Percentiles rank a stretch among this genome's conserved stretches.
Conservation (phyloP, 305 asterid species). For the Withania somnifera region DNA sequence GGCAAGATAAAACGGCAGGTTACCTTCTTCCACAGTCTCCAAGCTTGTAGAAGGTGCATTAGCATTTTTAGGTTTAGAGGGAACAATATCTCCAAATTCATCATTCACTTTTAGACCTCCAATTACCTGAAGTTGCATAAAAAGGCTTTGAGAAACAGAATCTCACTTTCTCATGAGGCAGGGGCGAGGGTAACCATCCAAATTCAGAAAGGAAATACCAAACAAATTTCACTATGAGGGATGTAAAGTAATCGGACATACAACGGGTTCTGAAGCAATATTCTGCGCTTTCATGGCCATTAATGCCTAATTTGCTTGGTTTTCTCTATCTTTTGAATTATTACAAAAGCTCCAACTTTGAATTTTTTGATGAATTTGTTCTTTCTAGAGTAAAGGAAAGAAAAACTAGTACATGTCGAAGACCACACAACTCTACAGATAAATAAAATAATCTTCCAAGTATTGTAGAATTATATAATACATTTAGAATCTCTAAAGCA, state of each 20-base stretch:
- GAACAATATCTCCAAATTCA: conserved; percentile 60
- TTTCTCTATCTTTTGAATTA: conserved; percentile 93
- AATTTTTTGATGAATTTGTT: conserved; percentile 97
- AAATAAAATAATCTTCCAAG: background rate
- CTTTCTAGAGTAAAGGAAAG: conserved; percentile 20
- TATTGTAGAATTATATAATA: conserved; percentile 20
- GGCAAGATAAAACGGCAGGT: background rate
- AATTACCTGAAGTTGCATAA: conserved; percentile 19
- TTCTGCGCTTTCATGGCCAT: conserved; percentile 51
- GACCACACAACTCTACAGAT: background rate
- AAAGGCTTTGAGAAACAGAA: background rate
- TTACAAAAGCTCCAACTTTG: conserved; percentile 71
- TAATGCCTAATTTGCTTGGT: conserved; percentile 65
- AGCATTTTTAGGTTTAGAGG: conserved; percentile 52
- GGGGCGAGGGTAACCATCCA: background rate
- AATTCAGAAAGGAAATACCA: background rate
- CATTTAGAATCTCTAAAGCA: conserved; percentile 96
- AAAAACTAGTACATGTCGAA: background rate
- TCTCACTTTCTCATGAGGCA: background rate
- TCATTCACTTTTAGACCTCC: conserved; percentile 42
- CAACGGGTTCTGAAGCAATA: conserved; percentile 51
- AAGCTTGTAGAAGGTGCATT: conserved; percentile 18
- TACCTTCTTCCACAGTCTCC: conserved; percentile 8
- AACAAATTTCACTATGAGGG: background rate
- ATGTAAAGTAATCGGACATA: conserved; percentile 15